Evolutionary conservation across 2,329 filamentous ascomycete genomes (phyloP).

Genomic region (Colletotrichum siamense): DNA sequence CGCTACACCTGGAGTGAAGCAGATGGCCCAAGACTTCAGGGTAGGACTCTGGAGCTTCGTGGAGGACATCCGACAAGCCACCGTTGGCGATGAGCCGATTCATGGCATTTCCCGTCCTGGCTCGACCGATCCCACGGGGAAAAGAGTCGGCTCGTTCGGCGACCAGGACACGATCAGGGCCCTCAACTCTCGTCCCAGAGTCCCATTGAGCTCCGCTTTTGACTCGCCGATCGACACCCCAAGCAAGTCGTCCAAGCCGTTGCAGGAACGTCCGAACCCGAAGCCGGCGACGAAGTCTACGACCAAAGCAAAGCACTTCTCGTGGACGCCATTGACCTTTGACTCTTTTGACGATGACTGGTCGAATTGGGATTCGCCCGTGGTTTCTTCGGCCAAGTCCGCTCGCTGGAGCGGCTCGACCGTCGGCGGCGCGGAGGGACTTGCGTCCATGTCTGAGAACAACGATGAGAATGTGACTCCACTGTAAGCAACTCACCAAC

Average conservation of each 20-base stretch:
- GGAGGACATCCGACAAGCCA: constrained; percentile 93
- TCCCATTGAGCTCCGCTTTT: constrained; percentile 41
- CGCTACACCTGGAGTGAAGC: constrained; percentile 59
- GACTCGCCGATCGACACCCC: constrained; percentile 39
- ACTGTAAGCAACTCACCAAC: constrained; percentile 47
- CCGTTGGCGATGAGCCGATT: constrained; percentile 90
- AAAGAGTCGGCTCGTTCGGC: constrained; percentile 23
- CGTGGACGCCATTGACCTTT: constrained; percentile 63
- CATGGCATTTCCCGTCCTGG: constrained; percentile 47
- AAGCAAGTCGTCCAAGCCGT: constrained; percentile 32
- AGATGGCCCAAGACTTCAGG: constrained; percentile 88
- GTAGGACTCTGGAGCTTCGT: constrained; percentile 93
- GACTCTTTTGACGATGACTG: constrained; percentile 67
- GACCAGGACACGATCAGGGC: constrained; percentile 56
- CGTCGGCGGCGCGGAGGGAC: constrained; percentile 48
- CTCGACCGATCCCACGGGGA: constrained; percentile 1
- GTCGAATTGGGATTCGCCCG: constrained; percentile 67
- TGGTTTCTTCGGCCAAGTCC: constrained; percentile 55
- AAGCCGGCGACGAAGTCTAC: constrained; percentile 40
- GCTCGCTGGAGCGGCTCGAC: constrained; percentile 70
- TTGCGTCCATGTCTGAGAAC: constrained; percentile 52
- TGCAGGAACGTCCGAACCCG: constrained; percentile 30
- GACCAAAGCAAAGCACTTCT: constrained; percentile 58
- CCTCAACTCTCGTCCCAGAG: constrained; percentile 44
- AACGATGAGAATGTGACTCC: constrained; percentile 50